These are phyloP conservation scores for Sclerotinia borealis DNA, from an alignment of 2,329 filamentous ascomycete species.

Conservation along the genomic window DNA sequence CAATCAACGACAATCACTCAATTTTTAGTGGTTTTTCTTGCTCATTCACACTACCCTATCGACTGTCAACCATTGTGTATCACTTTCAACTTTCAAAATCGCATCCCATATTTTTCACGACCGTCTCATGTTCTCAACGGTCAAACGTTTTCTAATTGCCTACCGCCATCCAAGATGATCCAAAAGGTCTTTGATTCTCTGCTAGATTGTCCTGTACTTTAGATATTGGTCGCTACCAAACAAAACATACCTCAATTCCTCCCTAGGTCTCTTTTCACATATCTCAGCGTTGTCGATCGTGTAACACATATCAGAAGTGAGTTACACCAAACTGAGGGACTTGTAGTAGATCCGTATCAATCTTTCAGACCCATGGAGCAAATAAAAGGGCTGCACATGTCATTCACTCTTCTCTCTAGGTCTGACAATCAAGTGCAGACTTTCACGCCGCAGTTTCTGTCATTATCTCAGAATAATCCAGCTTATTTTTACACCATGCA, in stretches of 20 bases:
- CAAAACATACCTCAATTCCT: neutral
- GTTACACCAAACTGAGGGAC: too few relatives aligned
- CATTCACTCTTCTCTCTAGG: too few relatives aligned
- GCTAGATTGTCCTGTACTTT: too few relatives aligned
- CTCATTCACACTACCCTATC: neutral
- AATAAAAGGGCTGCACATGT: too few relatives aligned
- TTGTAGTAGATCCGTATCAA: too few relatives aligned
- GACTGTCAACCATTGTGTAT: neutral
- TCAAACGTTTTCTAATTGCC: too few relatives aligned
- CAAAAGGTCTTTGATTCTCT: neutral
- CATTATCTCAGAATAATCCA: neutral
- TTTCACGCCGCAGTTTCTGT: neutral
- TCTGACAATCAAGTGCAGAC: neutral
- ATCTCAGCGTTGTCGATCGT: too few relatives aligned
- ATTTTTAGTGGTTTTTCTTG: neutral
- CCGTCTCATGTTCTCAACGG: neutral
- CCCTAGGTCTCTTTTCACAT: neutral
- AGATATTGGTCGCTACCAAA: neutral
- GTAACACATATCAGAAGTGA: too few relatives aligned
- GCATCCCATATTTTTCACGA: too few relatives aligned
- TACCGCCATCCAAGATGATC: neutral
- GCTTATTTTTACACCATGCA: too few relatives aligned
- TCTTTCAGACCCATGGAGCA: neutral
- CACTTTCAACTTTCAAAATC: neutral
- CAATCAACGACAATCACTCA: neutral